Evolutionary conservation across 2,329 filamentous ascomycete genomes (phyloP), one percentile per base, ranked within the genome.

Genomic region (Penicillium brevicompactum): DNA sequence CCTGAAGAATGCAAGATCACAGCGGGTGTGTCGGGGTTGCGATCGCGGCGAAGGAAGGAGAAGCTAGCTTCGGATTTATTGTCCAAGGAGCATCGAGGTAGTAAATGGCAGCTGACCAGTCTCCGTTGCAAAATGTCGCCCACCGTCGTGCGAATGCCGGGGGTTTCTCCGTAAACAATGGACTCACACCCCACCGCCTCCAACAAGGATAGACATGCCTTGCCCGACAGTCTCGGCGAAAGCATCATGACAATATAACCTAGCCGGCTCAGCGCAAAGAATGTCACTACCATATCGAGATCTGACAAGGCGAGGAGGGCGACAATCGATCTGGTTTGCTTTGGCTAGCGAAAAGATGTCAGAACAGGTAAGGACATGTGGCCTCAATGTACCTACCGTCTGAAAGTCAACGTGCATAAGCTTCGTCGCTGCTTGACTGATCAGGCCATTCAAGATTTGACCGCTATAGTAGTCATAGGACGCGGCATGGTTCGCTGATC

Each of bases 1-100:
- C 79, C 79, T 0, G 78, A 80, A 0, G 79, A 81, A 57, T 81
- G 79, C 40, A 76, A 69, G 24, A 80, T 78, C 30, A 79, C 59
- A 0, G 73, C 73, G 1, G 70, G 59, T 46, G 72, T 71, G 46
- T 64, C 71, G 21, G 57, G 56, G 58, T 62, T 66, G 5, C 59
- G 60, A 30, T 48, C 57, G 6, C 60, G 56, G 21, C 60, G 51
- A 5, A 70, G 37, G 16, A 63, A 37, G 5, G 67, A 16, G 2
- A 66, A 46, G 1, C 59, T 54, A 1, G 60, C 54, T 11, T 66
- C 55, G 4, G 45, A n/a, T 3, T 42, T 51, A 6, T 53, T 55
- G 1, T 57, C 37, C 5, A 38, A 46, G 10, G 56, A 51, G 1
- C 47, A 41, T 31, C 63, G 27, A 4, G 64, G 51, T 5, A 70